These are phyloP conservation scores for Patellaria atrata DNA, from an alignment of 495 filamentous ascomycete species.

Conservation along the genomic window DNA sequence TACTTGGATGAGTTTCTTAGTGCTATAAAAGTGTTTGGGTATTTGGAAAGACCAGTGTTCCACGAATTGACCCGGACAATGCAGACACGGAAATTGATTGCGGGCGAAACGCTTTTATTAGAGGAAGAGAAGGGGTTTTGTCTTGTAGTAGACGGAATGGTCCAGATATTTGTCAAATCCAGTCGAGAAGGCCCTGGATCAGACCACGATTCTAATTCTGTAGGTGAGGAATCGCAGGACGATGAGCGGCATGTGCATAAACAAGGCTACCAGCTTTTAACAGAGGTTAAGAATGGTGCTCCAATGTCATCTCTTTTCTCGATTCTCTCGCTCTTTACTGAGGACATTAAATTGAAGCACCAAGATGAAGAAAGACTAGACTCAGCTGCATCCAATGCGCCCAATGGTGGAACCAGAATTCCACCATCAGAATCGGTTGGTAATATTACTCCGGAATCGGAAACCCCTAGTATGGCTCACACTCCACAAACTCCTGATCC, in stretches of 20 bases:
- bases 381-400: constrained; percentile 12
- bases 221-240: constrained; percentile 43
- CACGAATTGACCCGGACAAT: constrained; percentile 95
- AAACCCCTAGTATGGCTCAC: constrained; percentile 9
- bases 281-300: constrained; percentile 94
- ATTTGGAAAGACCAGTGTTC: constrained; percentile 89
- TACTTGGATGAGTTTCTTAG: constrained; percentile 97
- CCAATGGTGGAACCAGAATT: constrained; percentile 1
- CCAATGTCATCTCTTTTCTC: constrained; percentile 98
- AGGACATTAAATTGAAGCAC: constrained; percentile 69
- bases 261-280: constrained; percentile 83
- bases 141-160: constrained; percentile 87
- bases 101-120: constrained; percentile 83
- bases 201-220: constrained; percentile 24
- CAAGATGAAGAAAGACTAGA: constrained; percentile 40
- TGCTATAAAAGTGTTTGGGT: constrained; percentile 98
- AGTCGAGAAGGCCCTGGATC: constrained; percentile 39
- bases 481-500: constrained; percentile 10
- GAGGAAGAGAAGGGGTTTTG: constrained; percentile 98
- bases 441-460: constrained; percentile 11
- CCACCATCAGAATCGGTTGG: constrained; percentile 1
- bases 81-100: constrained; percentile 92
- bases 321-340: constrained; percentile 89
- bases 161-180: constrained; percentile 97
- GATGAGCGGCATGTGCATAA: constrained; percentile 46